Base-by-base conservation (phyloP, 75 land plant genomes). In the Pseudotsuga menziesii region DNA sequence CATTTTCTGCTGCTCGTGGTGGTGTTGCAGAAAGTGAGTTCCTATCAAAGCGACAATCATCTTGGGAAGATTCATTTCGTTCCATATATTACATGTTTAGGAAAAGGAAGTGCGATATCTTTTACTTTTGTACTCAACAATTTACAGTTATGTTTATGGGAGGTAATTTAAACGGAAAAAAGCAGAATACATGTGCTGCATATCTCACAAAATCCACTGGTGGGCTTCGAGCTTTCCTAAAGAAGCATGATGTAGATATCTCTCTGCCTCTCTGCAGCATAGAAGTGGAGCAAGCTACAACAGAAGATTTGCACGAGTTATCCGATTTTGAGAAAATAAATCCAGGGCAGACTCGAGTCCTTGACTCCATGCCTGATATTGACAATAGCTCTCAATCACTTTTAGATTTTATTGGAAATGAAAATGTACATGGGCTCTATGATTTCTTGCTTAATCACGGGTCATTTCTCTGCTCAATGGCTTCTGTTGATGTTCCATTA, bases 41-140 rank as follows among this genome's bases (percentile, higher is more conserved):
- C 76, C 77, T 91, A 56, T 78, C 76, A 9, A 89, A 84, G 76
- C 83, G 94, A 35, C 84, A 88, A 39, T 83, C 70, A 4, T 89
- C 79, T 23, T 96, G 98, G 97, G 98, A 96, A 61, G 97, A 90
- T 81, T 90, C 99, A 48, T 96, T 96, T 80, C 87, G 86, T 3
- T 85, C 85, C 74, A 79, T 96, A 22, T 96, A 96, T 69, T 92
- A 92, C 77, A 92, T 90, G 88, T 85, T 94, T 39, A 82, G 95
- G 55, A 87, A 86, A 79, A 86, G 85, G 70, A 58, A 66, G 17
- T 92, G 98, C 61, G 76, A 79, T 58, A 76, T 94, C 32, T 96
- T 96, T 77, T 96, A 96, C 78, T 84, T 95, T 52, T 95, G 89
- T 59, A 85, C 85, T 61, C 80, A 83, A 66, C 91, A 93, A 35